These are phyloP conservation scores for Limtongia smithiae DNA, from an alignment of 805 yeast species.

Conservation along the genomic window DNA sequence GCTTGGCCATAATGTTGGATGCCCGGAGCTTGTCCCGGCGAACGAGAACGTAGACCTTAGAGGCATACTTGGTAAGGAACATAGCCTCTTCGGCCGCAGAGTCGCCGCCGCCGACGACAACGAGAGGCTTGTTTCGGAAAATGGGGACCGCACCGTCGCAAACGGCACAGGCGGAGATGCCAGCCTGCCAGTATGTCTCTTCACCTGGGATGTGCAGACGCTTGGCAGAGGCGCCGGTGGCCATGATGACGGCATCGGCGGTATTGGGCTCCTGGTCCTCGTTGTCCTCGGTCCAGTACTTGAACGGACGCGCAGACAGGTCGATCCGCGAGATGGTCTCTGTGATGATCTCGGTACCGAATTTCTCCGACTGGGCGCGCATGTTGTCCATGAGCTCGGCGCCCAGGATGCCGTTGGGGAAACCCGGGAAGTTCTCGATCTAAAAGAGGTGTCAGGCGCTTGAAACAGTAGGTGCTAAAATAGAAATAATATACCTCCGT, in stretches of 20 bases:
- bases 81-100: slow-evolving; percentile 99
- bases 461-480: background rate
- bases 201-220: slow-evolving; percentile 94
- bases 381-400: slow-evolving; percentile 85
- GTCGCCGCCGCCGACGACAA: slow-evolving; percentile 99
- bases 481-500: slow-evolving; percentile 53
- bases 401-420: slow-evolving; percentile 90
- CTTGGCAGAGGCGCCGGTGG: slow-evolving; percentile 98
- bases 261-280: slow-evolving; percentile 90
- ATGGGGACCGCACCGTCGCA: slow-evolving; percentile 99
- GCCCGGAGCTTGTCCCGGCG: slow-evolving; percentile 95
- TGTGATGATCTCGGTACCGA: slow-evolving; percentile 91
- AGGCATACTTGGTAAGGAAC: slow-evolving; percentile 94
- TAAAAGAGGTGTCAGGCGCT: background rate
- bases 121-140: slow-evolving; percentile 95
- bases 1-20: slow-evolving; percentile 93
- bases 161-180: slow-evolving; percentile 99
- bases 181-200: slow-evolving; percentile 97
- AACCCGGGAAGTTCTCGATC: slow-evolving; percentile 98
- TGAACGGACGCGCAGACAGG: slow-evolving; percentile 82
- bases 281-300: slow-evolving; percentile 92
- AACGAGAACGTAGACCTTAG: slow-evolving; percentile 88
- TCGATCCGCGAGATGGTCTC: slow-evolving; percentile 95
- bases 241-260: slow-evolving; percentile 86
- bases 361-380: slow-evolving; percentile 81